A percentile compares a stretch with the other conserved stretches of the same genome.
phyloP scores from a whole-genome alignment of 2,329 filamentous ascomycete species.

The Penicillium italicum region DNA sequence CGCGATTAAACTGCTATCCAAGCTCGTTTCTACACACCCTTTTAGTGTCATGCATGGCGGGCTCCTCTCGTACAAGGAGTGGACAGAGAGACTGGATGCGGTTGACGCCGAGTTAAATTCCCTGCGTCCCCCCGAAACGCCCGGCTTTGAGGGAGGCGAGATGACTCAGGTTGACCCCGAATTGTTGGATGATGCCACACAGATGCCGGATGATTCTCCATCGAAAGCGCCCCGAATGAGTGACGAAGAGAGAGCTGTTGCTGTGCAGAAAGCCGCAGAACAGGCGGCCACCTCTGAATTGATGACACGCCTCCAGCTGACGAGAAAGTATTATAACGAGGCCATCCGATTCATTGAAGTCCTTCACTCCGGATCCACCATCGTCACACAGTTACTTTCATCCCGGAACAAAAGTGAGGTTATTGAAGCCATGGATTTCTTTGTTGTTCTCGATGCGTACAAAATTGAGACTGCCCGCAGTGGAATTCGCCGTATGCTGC shows the following conservation, averaged over 20 bases:
- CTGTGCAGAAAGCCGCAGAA: slow-evolving; percentile 74
- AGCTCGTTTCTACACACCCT: slow-evolving; percentile 87
- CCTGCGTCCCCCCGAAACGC: slow-evolving; percentile 69
- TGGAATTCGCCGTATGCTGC: slow-evolving; percentile 91
- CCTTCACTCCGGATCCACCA: slow-evolving; percentile 74
- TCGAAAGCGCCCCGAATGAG: slow-evolving; percentile 67
- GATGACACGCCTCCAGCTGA: slow-evolving; percentile 81
- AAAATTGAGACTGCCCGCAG: slow-evolving; percentile 89
- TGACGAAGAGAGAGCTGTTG: slow-evolving; percentile 71
- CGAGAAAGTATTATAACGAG: slow-evolving; percentile 86
- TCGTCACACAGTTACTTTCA: slow-evolving; percentile 81
- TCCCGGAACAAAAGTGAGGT: slow-evolving; percentile 98
- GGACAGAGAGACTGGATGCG: slow-evolving; percentile 75
- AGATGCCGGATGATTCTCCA: slow-evolving; percentile 63
- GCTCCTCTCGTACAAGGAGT: slow-evolving; percentile 78
- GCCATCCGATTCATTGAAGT: slow-evolving; percentile 92
- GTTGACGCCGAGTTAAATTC: slow-evolving; percentile 79
- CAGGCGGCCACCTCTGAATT: slow-evolving; percentile 86
- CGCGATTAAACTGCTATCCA: slow-evolving; percentile 85
- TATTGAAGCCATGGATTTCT: slow-evolving; percentile 98
- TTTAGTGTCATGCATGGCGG: slow-evolving; percentile 90
- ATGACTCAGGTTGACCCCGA: slow-evolving; percentile 71
- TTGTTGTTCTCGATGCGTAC: slow-evolving; percentile 92
- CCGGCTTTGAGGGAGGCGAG: slow-evolving; percentile 65
- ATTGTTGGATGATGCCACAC: slow-evolving; percentile 83